A percentile compares a stretch with the other conserved stretches of the same genome.
Evolutionary conservation across 495 filamentous ascomycete species (phyloP).

Genomic region (Paragyromitra xinjiangensis): DNA sequence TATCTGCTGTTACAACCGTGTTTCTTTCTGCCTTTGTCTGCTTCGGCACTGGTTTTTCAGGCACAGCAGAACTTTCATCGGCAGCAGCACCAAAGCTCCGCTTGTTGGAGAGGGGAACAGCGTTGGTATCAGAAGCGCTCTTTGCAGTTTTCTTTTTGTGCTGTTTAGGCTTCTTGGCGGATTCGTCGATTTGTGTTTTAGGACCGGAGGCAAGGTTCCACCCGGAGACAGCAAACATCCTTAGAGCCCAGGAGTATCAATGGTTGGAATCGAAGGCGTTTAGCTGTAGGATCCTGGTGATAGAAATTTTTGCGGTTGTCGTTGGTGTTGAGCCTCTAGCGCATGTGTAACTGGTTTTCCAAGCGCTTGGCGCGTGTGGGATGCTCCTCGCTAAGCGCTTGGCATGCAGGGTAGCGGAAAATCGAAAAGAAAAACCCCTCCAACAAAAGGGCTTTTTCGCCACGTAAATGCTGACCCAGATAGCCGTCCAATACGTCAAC

Average conservation of each 20-base stretch:
- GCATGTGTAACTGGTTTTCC: conserved; percentile 1
- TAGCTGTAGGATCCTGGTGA: conserved; percentile 3
- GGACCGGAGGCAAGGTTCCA: conserved; percentile 81
- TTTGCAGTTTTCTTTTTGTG: conserved; percentile 65
- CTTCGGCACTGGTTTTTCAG: conserved; percentile 17
- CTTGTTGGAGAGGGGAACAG: conserved; percentile 53
- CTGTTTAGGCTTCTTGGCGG: conserved; percentile 45
- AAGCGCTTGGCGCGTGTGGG: not conserved
- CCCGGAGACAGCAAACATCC: conserved; percentile 93
- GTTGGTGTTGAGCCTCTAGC: conserved; percentile 20
- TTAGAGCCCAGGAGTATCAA: conserved; percentile 23
- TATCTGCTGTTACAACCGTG: conserved; percentile 70
- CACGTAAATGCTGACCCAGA: not conserved
- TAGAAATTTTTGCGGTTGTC: conserved; percentile 35
- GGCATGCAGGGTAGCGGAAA: conserved; percentile 1
- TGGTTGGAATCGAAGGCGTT: conserved; percentile 7
- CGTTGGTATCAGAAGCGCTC: conserved; percentile 51
- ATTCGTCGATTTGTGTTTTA: conserved; percentile 70
- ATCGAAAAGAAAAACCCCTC: not conserved
- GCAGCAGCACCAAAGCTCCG: conserved; percentile 64
- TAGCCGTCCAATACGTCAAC: not conserved
- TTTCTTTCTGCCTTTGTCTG: conserved; percentile 57
- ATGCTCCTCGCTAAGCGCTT: conserved; percentile 3
- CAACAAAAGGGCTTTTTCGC: not conserved
- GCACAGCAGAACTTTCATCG: conserved; percentile 11